phyloP scores from a whole-genome alignment of 371 early-diverging fungal genomes.

The Lichtheimia corymbifera region DNA sequence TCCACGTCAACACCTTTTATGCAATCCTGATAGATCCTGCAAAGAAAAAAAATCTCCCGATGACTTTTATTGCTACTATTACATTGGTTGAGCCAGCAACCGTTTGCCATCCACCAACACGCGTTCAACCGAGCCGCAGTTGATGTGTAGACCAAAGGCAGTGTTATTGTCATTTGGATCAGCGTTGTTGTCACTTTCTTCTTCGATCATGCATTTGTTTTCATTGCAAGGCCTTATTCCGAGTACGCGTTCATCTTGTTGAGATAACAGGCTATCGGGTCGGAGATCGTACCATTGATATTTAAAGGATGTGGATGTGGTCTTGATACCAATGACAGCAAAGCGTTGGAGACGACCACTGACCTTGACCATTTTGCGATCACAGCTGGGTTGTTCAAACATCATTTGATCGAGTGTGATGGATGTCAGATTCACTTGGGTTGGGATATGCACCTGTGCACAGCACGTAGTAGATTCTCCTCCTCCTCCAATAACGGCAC shows the following conservation, averaged over 20 bases:
- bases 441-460: not conserved
- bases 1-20: no score
- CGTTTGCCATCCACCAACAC: no score
- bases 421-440: not conserved
- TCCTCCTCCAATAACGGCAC: conserved; percentile 4
- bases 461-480: not conserved
- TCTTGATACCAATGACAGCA: not conserved
- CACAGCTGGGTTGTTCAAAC: not conserved
- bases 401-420: not conserved
- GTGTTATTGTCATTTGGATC: no score
- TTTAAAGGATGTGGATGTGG: not conserved
- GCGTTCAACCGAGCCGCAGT: no score
- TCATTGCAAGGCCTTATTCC: conserved; percentile 3
- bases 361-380: conserved; percentile 5
- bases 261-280: not conserved
- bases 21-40: no score
- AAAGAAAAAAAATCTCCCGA: no score
- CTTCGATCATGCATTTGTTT: no score
- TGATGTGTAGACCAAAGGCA: no score
- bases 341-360: conserved; percentile 4
- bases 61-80: no score
- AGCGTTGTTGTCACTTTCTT: no score
- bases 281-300: conserved; percentile 7
- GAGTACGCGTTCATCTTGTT: not conserved
- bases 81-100: no score